These are phyloP conservation scores for Kodamaea lidongshanica DNA, from an alignment of 805 yeast species.

Conservation along the genomic window DNA sequence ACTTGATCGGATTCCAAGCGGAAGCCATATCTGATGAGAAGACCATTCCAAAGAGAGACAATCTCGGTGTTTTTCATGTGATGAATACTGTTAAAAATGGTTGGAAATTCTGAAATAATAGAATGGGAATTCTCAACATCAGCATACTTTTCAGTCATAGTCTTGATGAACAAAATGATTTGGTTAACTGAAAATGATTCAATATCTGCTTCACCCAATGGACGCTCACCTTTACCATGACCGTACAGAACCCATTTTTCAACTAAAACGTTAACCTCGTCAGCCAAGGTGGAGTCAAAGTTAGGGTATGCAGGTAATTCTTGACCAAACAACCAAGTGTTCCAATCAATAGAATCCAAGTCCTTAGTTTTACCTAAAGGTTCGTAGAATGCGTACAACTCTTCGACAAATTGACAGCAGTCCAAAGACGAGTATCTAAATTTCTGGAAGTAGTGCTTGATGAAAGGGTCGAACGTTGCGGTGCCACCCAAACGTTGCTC, in stretches of 20 bases:
- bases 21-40: slow-evolving; percentile 19
- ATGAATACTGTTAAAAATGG: slow-evolving; percentile 17
- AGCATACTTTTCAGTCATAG: slow-evolving; percentile 15
- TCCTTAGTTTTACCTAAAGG: slow-evolving; percentile 14
- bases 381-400: slow-evolving; percentile 20
- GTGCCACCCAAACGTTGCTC: slow-evolving; percentile 21
- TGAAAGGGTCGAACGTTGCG: slow-evolving; percentile 22
- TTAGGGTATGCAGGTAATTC: slow-evolving; percentile 22
- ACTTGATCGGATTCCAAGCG: slow-evolving; percentile 10
- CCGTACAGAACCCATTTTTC: slow-evolving; percentile 17
- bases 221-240: not conserved
- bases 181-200: slow-evolving; percentile 20
- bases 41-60: slow-evolving; percentile 18
- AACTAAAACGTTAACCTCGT: slow-evolving; percentile 19
- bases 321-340: slow-evolving; percentile 22
- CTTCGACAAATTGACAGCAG: slow-evolving; percentile 20
- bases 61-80: slow-evolving; percentile 21
- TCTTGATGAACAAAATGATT: slow-evolving; percentile 21
- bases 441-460: slow-evolving; percentile 23
- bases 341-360: slow-evolving; percentile 24
- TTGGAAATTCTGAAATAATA: slow-evolving; percentile 8
- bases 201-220: slow-evolving; percentile 10
- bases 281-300: slow-evolving; percentile 25
- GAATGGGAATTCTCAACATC: not conserved
- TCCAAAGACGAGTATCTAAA: slow-evolving; percentile 26